These are phyloP conservation scores for Crepidotus variabilis DNA, from an alignment of 768 basidiomycete species.

Conservation along the genomic window DNA sequence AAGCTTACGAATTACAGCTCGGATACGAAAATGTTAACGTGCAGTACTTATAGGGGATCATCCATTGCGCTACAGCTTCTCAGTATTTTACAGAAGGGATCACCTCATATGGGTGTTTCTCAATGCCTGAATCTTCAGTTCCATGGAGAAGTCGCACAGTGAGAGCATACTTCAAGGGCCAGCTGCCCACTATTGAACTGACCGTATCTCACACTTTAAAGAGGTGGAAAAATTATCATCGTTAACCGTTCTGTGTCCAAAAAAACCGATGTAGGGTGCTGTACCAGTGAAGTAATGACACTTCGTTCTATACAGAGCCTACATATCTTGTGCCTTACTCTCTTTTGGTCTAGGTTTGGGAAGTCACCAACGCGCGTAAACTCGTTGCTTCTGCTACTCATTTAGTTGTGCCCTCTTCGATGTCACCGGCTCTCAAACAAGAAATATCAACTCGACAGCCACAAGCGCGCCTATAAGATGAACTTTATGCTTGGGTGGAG, in stretches of 20 bases:
- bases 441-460: no score
- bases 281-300: constrained; percentile 17
- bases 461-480: no score
- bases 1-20: constrained; percentile 7
- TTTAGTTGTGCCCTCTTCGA: background rate
- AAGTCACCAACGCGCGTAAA: constrained; percentile 9
- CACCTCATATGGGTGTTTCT: constrained; percentile 32
- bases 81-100: constrained; percentile 29
- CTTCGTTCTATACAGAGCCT: background rate
- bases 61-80: constrained; percentile 31
- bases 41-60: constrained; percentile 26
- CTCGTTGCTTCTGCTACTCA: constrained; percentile 17
- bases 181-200: background rate
- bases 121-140: constrained; percentile 43
- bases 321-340: no score
- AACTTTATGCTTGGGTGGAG: no score
- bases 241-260: constrained; percentile 21
- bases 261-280: constrained; percentile 14
- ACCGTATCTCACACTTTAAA: constrained; percentile 11
- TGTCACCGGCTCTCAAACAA: background rate
- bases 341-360: constrained; percentile 21
- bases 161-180: constrained; percentile 13
- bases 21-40: background rate
- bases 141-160: constrained; percentile 38
- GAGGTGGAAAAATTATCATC: constrained; percentile 39